These are phyloP conservation scores for Termitomyces sp. DNA, from an alignment of 768 basidiomycete species.

Conservation along the genomic window DNA sequence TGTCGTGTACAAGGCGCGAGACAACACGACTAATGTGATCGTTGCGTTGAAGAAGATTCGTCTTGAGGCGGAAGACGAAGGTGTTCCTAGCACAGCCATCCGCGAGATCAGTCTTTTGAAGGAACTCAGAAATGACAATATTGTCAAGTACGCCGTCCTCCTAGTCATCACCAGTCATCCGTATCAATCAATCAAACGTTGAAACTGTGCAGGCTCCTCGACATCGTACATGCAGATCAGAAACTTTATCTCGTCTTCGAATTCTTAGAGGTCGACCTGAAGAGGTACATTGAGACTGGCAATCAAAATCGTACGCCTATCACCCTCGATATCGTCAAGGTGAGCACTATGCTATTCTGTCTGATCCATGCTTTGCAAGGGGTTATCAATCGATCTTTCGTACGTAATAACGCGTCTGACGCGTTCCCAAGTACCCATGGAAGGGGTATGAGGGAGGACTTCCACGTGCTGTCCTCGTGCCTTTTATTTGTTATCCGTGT, in stretches of 20 bases:
- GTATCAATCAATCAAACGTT: neutral
- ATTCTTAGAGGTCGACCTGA: constrained; percentile 94
- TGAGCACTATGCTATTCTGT: constrained; percentile 27
- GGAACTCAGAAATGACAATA: constrained; percentile 93
- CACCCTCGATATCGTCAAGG: constrained; percentile 72
- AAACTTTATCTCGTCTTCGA: constrained; percentile 98
- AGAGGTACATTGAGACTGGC: constrained; percentile 91
- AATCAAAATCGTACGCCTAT: constrained; percentile 71
- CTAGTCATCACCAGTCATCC: neutral
- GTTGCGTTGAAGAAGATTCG: constrained; percentile 99
- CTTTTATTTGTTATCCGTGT: neutral
- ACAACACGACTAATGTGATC: constrained; percentile 69
- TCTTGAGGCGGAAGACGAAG: constrained; percentile 97
- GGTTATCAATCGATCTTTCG: neutral
- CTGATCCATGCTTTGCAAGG: neutral
- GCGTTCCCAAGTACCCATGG: constrained; percentile 5
- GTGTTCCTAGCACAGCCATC: constrained; percentile 96
- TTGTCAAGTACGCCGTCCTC: constrained; percentile 64
- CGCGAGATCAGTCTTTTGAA: constrained; percentile 96
- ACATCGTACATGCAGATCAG: constrained; percentile 96
- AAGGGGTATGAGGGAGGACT: neutral
- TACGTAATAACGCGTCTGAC: constrained; percentile 16
- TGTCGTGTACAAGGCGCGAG: constrained; percentile 96
- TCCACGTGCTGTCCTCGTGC: neutral
- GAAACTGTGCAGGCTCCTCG: constrained; percentile 60